These are phyloP conservation scores for Chaetomiaceae sp. DNA, from an alignment of 2,329 filamentous ascomycete species.

Conservation along the genomic window DNA sequence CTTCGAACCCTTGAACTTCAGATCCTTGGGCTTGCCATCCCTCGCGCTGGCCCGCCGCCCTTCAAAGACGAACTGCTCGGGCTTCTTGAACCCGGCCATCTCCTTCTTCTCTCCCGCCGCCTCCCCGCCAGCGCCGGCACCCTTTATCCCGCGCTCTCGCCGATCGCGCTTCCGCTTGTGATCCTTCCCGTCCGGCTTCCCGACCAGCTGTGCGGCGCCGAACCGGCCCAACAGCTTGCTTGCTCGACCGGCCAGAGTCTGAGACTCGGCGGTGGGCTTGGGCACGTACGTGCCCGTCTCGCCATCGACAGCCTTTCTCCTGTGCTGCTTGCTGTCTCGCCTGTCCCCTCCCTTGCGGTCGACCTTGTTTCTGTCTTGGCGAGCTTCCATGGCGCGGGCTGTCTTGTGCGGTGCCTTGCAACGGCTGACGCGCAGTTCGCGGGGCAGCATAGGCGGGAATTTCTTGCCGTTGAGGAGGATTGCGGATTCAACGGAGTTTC, in stretches of 20 bases:
- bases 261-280: constrained; percentile 63
- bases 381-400: constrained; percentile 46
- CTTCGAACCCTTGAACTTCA: constrained; percentile 50
- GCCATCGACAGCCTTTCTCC: constrained; percentile 29
- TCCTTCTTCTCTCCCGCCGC: constrained; percentile 7
- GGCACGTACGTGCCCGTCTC: constrained; percentile 51
- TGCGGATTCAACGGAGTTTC: constrained; percentile 84
- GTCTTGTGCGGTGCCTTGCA: constrained; percentile 69
- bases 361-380: constrained; percentile 32
- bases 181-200: constrained; percentile 28
- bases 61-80: constrained; percentile 73
- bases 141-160: constrained; percentile 16
- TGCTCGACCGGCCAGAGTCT: constrained; percentile 66
- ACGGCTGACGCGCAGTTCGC: constrained; percentile 76
- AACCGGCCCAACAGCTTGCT: constrained; percentile 67
- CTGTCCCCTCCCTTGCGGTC: constrained; percentile 37
- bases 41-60: constrained; percentile 66
- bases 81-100: constrained; percentile 43
- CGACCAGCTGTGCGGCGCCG: constrained; percentile 43
- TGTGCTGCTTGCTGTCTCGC: constrained; percentile 16
- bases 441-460: constrained; percentile 89
- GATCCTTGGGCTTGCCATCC: constrained; percentile 57
- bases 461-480: constrained; percentile 84
- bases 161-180: constrained; percentile 24
- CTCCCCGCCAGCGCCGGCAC: constrained; percentile 7